phyloP scores from a whole-genome alignment of 345 rosid species.

The Euclidium syriacum region DNA sequence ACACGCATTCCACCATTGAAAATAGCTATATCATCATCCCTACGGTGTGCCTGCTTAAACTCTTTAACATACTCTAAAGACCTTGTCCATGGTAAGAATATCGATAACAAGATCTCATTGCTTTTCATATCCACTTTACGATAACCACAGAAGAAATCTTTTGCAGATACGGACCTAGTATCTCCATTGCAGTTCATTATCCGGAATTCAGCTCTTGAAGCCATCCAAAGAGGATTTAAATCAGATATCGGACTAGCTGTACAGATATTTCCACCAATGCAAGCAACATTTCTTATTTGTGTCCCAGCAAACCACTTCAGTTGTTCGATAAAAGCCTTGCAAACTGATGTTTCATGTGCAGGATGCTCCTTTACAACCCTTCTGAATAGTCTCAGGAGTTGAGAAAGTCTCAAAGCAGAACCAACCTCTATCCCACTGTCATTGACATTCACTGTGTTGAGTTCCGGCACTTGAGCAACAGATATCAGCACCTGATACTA shows the following conservation, averaged over 20 bases:
- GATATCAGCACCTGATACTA: conserved; percentile 66
- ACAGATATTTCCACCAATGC: conserved; percentile 87
- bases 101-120: conserved; percentile 66
- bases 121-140: conserved; percentile 70
- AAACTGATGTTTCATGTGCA: conserved; percentile 64
- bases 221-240: conserved; percentile 97
- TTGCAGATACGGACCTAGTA: conserved; percentile 53
- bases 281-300: conserved; percentile 91
- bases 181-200: conserved; percentile 53
- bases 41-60: conserved; percentile 93
- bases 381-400: conserved; percentile 55
- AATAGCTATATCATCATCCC: conserved; percentile 95
- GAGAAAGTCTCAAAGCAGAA: conserved; percentile 72
- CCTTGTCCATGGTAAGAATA: conserved; percentile 90
- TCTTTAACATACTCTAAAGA: conserved; percentile 82
- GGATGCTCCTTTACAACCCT: conserved; percentile 48
- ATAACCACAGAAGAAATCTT: conserved; percentile 75
- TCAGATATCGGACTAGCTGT: conserved; percentile 99
- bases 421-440: conserved; percentile 85
- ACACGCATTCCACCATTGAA: conserved; percentile 96
- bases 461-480: conserved; percentile 70
- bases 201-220: conserved; percentile 67
- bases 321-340: conserved; percentile 81
- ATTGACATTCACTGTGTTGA: conserved; percentile 53
- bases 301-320: conserved; percentile 95